Percentiles rank a stretch among this genome's conserved stretches.
phyloP scores from a whole-genome alignment of 768 basidiomycete species.

The Boletus tylopilopsis region DNA sequence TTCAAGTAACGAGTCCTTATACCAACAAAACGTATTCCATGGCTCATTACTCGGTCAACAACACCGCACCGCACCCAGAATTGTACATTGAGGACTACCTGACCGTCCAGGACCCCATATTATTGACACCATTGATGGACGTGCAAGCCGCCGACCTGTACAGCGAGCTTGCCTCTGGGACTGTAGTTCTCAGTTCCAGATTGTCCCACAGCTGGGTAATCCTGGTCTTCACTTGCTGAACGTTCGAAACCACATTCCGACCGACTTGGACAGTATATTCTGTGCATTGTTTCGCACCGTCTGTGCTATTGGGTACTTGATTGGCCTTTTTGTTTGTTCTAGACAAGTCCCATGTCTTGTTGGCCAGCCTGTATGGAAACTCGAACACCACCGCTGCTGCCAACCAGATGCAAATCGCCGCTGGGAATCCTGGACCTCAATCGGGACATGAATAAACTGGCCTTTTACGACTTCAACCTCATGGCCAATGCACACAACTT shows the following conservation, averaged over 20 bases:
- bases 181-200: conserved; percentile 44
- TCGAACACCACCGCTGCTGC: conserved; percentile 41
- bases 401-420: conserved; percentile 54
- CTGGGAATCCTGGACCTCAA: conserved; percentile 78
- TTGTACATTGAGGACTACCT: conserved; percentile 76
- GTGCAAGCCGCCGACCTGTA: conserved; percentile 64
- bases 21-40: conserved; percentile 63
- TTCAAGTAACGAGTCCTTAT: conserved; percentile 66
- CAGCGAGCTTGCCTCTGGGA: conserved; percentile 70
- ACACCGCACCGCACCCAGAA: conserved; percentile 87
- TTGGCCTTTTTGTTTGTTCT: not conserved
- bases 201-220: conserved; percentile 34
- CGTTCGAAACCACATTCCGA: conserved; percentile 61
- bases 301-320: too few species aligned
- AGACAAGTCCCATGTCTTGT: conserved; percentile 62
- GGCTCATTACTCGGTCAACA: conserved; percentile 72
- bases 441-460: conserved; percentile 81
- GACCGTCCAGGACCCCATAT: conserved; percentile 67
- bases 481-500: conserved; percentile 59
- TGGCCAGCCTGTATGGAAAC: conserved; percentile 58
- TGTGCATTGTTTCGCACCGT: conserved; percentile 43
- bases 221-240: conserved; percentile 68
- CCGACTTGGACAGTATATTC: conserved; percentile 83
- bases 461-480: conserved; percentile 89
- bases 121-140: conserved; percentile 55